Base-by-base conservation (phyloP, 345 rosid genomes). In the Aquilaria sinensis region DNA sequence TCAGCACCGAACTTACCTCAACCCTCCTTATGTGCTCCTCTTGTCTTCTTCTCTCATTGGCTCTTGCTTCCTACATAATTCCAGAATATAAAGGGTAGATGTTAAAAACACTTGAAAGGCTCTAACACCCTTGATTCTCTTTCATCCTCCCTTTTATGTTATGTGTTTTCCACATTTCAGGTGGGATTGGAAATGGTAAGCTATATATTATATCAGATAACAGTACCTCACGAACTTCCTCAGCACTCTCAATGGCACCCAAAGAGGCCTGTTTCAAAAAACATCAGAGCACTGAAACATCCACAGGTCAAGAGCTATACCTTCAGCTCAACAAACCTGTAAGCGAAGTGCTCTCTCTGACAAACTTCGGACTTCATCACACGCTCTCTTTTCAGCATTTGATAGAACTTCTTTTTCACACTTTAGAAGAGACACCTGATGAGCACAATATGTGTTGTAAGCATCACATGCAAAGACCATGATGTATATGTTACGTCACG, bases 351-450 rank as follows among this genome's bases (percentile, higher is more conserved):
- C 79, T 76, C 97, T 82, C 83, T 85, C 87, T 9, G 96, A 84
- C 77, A 90, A 82, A 68, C 81, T 83, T 54, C 75, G 81, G 65
- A 90, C 97, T 83, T 93, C 99, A 75, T 80, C 87, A 63, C 74
- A 82, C 37, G 99, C 99, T 75, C 99, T 83, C 72, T 74, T 86
- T 71, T 90, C 97, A 67, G 99, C 97, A 80, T 82, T 80, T 58
- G 88, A 81, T 63, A 85, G 56, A 70, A 90, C 58, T 58, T 93
- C 90, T 67, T 93, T 93, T 76, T 93, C 96, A 64, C 69, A 83
- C 76, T 83, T 93, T 61, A 90, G 70, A 67, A 85, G 68, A 57
- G 90, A 85, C 10, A 83, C 85, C 98, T 93, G 67, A 45, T 51
- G 60, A 61, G 57, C 57, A 64, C 58, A 66, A 54, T 46, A 59